Evolutionary conservation across 768 basidiomycete genomes (phyloP).

Genomic region (Tulasnella sp.): DNA sequence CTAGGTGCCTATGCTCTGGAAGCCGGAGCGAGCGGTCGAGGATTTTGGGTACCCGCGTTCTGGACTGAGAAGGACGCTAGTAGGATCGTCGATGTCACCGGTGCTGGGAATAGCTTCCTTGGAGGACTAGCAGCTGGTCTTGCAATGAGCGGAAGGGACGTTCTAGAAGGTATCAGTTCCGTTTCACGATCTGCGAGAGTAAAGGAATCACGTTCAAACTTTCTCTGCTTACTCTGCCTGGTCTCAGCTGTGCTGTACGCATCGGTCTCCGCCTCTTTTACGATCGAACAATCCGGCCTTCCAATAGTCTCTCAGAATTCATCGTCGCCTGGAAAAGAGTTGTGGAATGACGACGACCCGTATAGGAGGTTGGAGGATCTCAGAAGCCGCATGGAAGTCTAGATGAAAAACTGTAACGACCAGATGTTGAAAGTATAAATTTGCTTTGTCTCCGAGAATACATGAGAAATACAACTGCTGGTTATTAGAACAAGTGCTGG

Average conservation of each 20-base stretch:
- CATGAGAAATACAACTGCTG: constrained; percentile 1
- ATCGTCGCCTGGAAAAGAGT: constrained; percentile 26
- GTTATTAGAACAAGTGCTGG: not conserved
- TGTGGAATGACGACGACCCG: constrained; percentile 71
- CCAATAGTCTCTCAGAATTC: constrained; percentile 41
- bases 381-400: constrained; percentile 31
- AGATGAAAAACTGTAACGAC: not conserved
- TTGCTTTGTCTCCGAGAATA: not conserved
- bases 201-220: constrained; percentile 21
- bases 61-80: constrained; percentile 44
- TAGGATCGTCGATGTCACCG: constrained; percentile 75
- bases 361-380: constrained; percentile 20
- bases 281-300: constrained; percentile 73
- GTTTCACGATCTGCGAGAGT: not conserved
- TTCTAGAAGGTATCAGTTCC: constrained; percentile 50
- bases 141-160: constrained; percentile 44
- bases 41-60: constrained; percentile 66
- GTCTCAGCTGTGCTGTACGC: constrained; percentile 59
- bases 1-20: constrained; percentile 63
- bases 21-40: constrained; percentile 29
- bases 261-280: constrained; percentile 72
- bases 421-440: not conserved
- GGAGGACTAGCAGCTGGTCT: constrained; percentile 78
- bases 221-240: not conserved
- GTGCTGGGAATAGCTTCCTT: constrained; percentile 86